Evolutionary conservation across 169 alveolate species (phyloP).

Genomic region (Cryptosporidium meleagridis): DNA sequence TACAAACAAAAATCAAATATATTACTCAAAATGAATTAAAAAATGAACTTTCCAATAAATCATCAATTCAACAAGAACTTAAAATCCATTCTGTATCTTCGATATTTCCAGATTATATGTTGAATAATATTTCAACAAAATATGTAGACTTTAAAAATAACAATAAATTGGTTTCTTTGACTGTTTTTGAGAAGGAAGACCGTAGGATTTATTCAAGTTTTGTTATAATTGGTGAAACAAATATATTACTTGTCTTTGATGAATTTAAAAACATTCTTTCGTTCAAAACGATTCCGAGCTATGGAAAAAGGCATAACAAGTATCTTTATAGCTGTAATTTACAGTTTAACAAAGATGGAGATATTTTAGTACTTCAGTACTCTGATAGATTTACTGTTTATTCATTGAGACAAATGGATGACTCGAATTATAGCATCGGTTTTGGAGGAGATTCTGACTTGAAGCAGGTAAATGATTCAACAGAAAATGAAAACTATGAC

Average conservation of each 20-base stretch:
- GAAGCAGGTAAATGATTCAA: neutral
- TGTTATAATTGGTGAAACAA: neutral
- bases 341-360: slow-evolving; percentile 28
- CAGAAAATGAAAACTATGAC: neutral
- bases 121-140: neutral
- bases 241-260: slow-evolving; percentile 5
- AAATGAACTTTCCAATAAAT: too few species aligned
- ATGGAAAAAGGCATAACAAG: slow-evolving; percentile 34
- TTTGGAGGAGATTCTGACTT: neutral
- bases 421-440: neutral
- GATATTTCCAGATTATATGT: neutral
- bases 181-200: neutral
- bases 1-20: neutral
- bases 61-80: neutral
- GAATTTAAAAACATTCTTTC: neutral
- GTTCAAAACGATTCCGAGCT: slow-evolving; percentile 3
- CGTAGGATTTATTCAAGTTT: slow-evolving; percentile 4
- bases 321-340: slow-evolving; percentile 5
- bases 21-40: too few species aligned
- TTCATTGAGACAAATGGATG: neutral
- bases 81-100: neutral
- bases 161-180: neutral
- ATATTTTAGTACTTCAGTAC: slow-evolving; percentile 29
- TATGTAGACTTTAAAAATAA: neutral
- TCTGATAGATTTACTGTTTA: slow-evolving; percentile 52